Evolutionary conservation across 1,284 basidiomycete species (phyloP), one percentile per base, ranked within the genome.

Genomic region (Pholiota adiposa): DNA sequence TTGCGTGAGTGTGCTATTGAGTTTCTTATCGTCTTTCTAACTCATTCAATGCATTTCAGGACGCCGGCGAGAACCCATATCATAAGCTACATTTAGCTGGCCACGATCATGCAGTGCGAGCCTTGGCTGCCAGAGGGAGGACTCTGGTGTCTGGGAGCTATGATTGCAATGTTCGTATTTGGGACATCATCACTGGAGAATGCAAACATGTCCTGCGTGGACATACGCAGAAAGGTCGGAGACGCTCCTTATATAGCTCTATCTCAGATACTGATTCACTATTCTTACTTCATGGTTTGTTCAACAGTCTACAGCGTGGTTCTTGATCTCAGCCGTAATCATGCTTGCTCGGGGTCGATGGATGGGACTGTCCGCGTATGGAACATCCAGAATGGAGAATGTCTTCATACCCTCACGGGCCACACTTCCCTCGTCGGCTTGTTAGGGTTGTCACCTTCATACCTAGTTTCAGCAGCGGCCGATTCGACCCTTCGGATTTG

Each of bases 131-230:
- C 9, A 83, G 94, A 64, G 95, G 96, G 3, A 83, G 92, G 43
- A 94, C 91, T 1, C 83, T 97, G 48, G 92, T 96, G 21, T 96
- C 94, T n/a, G 96, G 95, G 27, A 96, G 94, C 68, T 98, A 98
- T 75, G 96, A 98, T 72, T 92, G 88, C 71, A 93, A 88, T 3
- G 94, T 97, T 38, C 88, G 96, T 38, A 91, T 97, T 34, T 98
- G 96, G 96, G 95, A 98, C 72, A 90, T 94, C 60, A 83, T 95
- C 63, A 91, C 88, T n/a, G 96, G 96, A 11, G 81, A 84, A 43
- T 93, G 91, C 72, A 88, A 88, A 69, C 92, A 90, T 80, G 83
- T 90, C 6, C 80, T 98, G 50, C 81, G 83, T 2, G 96, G 96
- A 0, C 96, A 98, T 72, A 90, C 90, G 23, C 92, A 94, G 72